Conservation (phyloP, 148 eudicot genomes). For the Camellia sinensis region DNA sequence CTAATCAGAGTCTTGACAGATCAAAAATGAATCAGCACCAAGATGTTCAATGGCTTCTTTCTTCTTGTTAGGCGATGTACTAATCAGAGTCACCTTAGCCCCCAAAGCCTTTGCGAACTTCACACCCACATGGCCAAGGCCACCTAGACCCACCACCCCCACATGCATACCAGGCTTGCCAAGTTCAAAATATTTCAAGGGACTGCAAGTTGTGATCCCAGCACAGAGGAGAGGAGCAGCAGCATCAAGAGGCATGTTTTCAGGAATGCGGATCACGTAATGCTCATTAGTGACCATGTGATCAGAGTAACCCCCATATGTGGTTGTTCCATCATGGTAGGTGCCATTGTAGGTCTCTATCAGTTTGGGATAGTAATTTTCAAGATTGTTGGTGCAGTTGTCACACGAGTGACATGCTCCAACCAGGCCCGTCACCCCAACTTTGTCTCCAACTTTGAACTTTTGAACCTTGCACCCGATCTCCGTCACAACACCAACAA, state of each 20-base stretch:
- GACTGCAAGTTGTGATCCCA: constrained; percentile 3
- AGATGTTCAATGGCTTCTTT: constrained; percentile 8
- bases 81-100: constrained; percentile 11
- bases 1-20: neutral
- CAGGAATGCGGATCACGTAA: constrained; percentile 23
- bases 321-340: constrained; percentile 17
- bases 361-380: constrained; percentile 22
- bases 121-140: constrained; percentile 11
- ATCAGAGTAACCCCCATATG: constrained; percentile 36
- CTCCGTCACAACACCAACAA: constrained; percentile 34
- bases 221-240: constrained; percentile 13
- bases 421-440: constrained; percentile 33
- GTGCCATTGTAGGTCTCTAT: constrained; percentile 20
- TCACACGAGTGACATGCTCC: constrained; percentile 35
- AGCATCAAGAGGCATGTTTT: constrained; percentile 29
- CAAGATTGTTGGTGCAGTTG: constrained; percentile 22
- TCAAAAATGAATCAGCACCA: constrained; percentile 12
- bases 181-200: neutral
- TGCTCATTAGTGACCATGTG: constrained; percentile 31
- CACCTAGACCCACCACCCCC: constrained; percentile 16
- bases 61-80: constrained; percentile 9
- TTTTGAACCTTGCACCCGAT: constrained; percentile 30
- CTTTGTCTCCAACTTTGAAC: constrained; percentile 28
- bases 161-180: constrained; percentile 17
- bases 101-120: constrained; percentile 18